Percentiles rank a stretch among this genome's conserved stretches.
Conservation (phyloP, 805 yeast species). For the Cyberlindnera samutprakarnensis region DNA sequence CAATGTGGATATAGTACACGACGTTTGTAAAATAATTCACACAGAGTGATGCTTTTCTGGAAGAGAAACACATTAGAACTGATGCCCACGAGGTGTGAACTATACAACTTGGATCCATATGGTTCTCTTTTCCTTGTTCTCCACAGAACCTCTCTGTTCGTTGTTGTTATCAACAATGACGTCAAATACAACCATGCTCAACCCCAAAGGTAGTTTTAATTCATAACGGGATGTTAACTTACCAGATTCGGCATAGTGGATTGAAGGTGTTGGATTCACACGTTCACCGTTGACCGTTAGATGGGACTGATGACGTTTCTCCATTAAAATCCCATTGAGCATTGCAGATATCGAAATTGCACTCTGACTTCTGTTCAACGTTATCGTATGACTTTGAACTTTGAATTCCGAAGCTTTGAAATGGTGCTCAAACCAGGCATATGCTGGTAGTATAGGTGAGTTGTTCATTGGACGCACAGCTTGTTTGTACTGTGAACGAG, state of each 20-base stretch:
- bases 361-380: slow-evolving; percentile 40
- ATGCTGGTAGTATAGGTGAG: slow-evolving; percentile 16
- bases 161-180: slow-evolving; percentile 25
- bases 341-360: slow-evolving; percentile 37
- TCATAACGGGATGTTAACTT: slow-evolving; percentile 32
- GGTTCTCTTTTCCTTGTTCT: slow-evolving; percentile 25
- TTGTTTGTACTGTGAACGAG: slow-evolving; percentile 23
- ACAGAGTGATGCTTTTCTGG: too few species aligned
- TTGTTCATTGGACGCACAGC: slow-evolving; percentile 14
- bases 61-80: too few species aligned
- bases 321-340: slow-evolving; percentile 33
- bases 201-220: slow-evolving; percentile 37
- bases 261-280: slow-evolving; percentile 35
- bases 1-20: too few species aligned
- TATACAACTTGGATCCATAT: slow-evolving; percentile 33
- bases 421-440: slow-evolving; percentile 29
- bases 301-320: slow-evolving; percentile 30
- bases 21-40: too few species aligned
- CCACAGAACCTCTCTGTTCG: slow-evolving; percentile 17
- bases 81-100: background rate
- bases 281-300: slow-evolving; percentile 38
- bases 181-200: slow-evolving; percentile 36
- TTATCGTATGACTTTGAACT: slow-evolving; percentile 33
- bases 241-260: slow-evolving; percentile 28
- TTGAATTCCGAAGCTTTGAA: slow-evolving; percentile 30